These are phyloP conservation scores for Perkinsus marinus DNA, from an alignment of 169 alveolate genomes.

Conservation along the genomic window DNA sequence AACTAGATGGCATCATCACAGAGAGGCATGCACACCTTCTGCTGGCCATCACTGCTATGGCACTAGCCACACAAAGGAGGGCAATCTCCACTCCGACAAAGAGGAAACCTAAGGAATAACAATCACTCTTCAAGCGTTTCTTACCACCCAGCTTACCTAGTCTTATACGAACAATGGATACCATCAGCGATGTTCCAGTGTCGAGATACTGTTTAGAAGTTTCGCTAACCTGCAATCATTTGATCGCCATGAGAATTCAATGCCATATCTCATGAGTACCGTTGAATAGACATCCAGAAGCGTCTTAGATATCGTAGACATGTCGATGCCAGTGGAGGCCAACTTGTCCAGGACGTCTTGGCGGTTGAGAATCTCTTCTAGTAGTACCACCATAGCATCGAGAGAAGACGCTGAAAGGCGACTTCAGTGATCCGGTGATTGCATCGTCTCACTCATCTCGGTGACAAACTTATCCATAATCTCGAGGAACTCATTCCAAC, in stretches of 20 bases:
- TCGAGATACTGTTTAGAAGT: not conserved
- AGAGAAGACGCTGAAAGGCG: not conserved
- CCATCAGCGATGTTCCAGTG: not conserved
- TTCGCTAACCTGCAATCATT: not conserved
- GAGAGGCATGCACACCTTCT: not conserved
- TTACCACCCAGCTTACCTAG: not conserved
- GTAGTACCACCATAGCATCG: not conserved
- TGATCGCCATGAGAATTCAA: not conserved
- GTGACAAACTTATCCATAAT: not conserved
- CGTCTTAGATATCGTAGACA: not conserved
- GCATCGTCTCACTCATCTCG: not conserved
- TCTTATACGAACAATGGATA: not conserved
- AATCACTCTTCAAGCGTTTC: too few relatives aligned
- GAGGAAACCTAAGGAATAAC: not conserved
- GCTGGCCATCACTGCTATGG: not conserved
- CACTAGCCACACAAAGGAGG: not conserved
- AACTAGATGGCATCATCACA: too few relatives aligned
- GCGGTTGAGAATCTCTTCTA: not conserved
- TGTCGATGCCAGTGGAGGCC: not conserved
- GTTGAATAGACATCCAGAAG: not conserved
- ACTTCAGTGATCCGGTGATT: too few relatives aligned
- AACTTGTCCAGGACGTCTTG: not conserved
- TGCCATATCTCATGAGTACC: not conserved
- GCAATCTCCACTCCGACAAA: not conserved
- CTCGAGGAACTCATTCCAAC: not conserved